phyloP scores from a whole-genome alignment of 2,329 filamentous ascomycete genomes.

The Colletotrichum musae region DNA sequence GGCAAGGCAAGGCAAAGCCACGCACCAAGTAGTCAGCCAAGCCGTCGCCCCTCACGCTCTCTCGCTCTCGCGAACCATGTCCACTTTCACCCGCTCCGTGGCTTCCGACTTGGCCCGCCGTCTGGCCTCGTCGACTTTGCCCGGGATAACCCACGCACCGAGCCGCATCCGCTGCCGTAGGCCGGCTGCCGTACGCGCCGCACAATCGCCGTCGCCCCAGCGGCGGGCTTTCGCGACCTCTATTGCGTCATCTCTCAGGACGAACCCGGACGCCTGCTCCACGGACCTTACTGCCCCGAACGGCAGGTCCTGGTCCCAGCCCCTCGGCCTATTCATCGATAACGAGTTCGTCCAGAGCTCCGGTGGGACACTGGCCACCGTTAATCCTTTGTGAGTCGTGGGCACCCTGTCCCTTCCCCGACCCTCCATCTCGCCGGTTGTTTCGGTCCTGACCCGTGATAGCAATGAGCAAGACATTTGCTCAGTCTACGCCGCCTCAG shows the following conservation, averaged over 20 bases:
- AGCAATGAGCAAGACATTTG: conserved; percentile 76
- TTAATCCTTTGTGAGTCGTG: conserved; percentile 81
- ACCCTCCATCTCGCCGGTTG: neutral
- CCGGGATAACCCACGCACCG: conserved; percentile 21
- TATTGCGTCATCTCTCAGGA: conserved; percentile 28
- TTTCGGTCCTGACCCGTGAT: neutral
- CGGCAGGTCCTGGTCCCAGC: conserved; percentile 79
- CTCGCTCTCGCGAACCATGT: conserved; percentile 34
- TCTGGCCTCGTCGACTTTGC: conserved; percentile 9
- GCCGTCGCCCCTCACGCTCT: conserved; percentile 10
- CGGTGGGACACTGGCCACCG: conserved; percentile 74
- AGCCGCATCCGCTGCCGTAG: neutral
- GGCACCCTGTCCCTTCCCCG: conserved; percentile 43
- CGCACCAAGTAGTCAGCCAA: neutral
- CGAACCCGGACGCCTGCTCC: conserved; percentile 43
- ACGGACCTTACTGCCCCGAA: conserved; percentile 82
- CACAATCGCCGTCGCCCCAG: conserved; percentile 1
- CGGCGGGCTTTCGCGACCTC: conserved; percentile 6
- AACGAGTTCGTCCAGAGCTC: conserved; percentile 82
- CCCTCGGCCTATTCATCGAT: conserved; percentile 86
- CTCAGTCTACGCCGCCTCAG: conserved; percentile 78
- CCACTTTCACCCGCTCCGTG: neutral
- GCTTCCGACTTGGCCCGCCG: conserved; percentile 24
- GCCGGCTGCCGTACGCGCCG: neutral
- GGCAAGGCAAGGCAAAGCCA: neutral